Evolutionary conservation across 176 grass and related monocot species (phyloP).

Genomic region (Eragrostis curvula): DNA sequence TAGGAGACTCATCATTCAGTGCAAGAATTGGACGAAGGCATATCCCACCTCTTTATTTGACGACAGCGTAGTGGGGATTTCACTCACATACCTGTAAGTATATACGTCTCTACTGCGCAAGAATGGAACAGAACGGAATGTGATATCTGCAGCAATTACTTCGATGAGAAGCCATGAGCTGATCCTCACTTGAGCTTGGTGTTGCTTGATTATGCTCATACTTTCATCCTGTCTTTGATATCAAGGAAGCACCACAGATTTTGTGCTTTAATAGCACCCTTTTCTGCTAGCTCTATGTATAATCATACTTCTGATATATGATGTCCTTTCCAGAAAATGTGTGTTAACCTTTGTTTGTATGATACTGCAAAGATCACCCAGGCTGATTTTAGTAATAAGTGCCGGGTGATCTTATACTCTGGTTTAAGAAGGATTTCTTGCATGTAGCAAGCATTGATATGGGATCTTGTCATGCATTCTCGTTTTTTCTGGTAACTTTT

Average conservation of each 20-base stretch:
- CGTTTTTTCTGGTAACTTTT: not conserved
- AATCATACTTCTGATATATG: slow-evolving; percentile 16
- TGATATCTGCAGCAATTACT: slow-evolving; percentile 8
- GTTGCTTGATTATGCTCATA: not conserved
- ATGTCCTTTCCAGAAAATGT: slow-evolving; percentile 16
- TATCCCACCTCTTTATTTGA: not conserved
- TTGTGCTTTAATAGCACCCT: not conserved
- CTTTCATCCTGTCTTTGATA: not conserved
- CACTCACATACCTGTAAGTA: slow-evolving; percentile 29
- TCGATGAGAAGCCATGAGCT: slow-evolving; percentile 17
- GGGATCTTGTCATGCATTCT: not conserved
- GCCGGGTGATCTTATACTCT: not conserved
- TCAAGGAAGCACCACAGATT: not conserved
- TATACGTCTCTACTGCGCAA: slow-evolving; percentile 11
- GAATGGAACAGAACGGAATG: slow-evolving; percentile 21
- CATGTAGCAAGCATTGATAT: not conserved
- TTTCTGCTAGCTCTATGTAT: slow-evolving; percentile 25
- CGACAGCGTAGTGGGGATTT: not conserved
- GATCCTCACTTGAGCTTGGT: not conserved
- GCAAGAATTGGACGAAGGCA: not conserved
- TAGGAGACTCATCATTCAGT: not conserved
- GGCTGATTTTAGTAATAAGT: not conserved
- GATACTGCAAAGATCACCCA: not conserved
- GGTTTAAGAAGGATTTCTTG: not conserved
- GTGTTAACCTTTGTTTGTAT: slow-evolving; percentile 18